Evolutionary conservation across 805 yeast species (phyloP), one percentile per base, ranked within the genome.

Genomic region (Sugiyamaella chiloensis): DNA sequence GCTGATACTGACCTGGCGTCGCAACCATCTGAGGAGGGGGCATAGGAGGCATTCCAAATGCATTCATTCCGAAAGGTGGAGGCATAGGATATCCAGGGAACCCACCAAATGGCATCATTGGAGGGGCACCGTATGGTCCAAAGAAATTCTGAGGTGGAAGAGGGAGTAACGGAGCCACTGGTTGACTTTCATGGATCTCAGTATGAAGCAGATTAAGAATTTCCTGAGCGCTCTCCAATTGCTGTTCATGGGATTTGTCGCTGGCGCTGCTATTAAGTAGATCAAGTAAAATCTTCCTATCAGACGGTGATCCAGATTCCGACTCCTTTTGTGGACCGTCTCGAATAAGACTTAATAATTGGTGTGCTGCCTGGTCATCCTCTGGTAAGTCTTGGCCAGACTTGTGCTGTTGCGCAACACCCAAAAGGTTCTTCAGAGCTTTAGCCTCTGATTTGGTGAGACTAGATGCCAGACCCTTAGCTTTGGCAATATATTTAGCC

Each of bases 341-440:
- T 43, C 50, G 52, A 20, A 53, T 36, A 40, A 53, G 42, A 6
- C 39, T 37, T 24, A 53, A 42, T 21, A 55, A 49, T 9, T 52
- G 46, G 35, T 40, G 39, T 20, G 59, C 59, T 16, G 56, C 58
- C 14, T 31, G 39, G 17, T 56, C 59, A 9, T 34, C 37, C 14
- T 19, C 14, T 19, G 19, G 21, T 12, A 36, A 29, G 26, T 51
- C 57, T n/a, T 23, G 31, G 16, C 40, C 39, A 16, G 52, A 52
- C 9, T 16, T n/a, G 4, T 32, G n/a, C 32, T 26, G 20, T 9
- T 16, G 21, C 11, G 43, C 49, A 23, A 59, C 60, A 7, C 67
- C 67, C 16, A 63, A 58, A 42, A 63, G 45, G 32, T 57, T 57
- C 48, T 60, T 57, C 47, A 65, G 56, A 2, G 66, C 67, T 3